Evolutionary conservation across 2,329 filamentous ascomycete species (phyloP).

Genomic region (Hirsutella minnesotensis): DNA sequence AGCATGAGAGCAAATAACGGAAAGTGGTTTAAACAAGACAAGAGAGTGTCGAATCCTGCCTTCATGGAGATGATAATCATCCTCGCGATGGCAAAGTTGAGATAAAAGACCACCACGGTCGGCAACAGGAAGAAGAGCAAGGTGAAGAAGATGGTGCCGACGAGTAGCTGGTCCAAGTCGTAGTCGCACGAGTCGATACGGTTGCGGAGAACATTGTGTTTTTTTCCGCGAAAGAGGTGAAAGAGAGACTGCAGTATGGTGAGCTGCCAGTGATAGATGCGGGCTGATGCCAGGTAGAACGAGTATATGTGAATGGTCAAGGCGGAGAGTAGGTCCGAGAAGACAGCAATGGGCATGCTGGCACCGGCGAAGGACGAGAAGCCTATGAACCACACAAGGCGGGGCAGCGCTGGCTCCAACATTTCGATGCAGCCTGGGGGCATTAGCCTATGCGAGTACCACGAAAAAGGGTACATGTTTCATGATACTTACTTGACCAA

Average conservation of each 20-base stretch:
- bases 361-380: slow-evolving; percentile 92
- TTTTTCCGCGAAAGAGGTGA: slow-evolving; percentile 95
- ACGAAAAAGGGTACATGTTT: neutral
- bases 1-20: slow-evolving; percentile 96
- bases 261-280: slow-evolving; percentile 98
- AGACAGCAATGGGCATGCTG: slow-evolving; percentile 91
- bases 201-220: slow-evolving; percentile 91
- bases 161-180: slow-evolving; percentile 88
- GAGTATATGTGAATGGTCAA: slow-evolving; percentile 95
- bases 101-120: slow-evolving; percentile 91
- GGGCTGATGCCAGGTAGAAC: slow-evolving; percentile 91
- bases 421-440: slow-evolving; percentile 59
- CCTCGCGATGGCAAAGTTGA: slow-evolving; percentile 86
- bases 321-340: slow-evolving; percentile 84
- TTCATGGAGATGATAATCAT: slow-evolving; percentile 94
- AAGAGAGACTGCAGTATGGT: slow-evolving; percentile 96
- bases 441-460: neutral
- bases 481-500: slow-evolving; percentile 60
- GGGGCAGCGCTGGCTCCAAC: slow-evolving; percentile 69
- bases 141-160: slow-evolving; percentile 94
- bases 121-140: slow-evolving; percentile 89
- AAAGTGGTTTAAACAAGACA: slow-evolving; percentile 95
- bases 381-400: slow-evolving; percentile 83
- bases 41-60: slow-evolving; percentile 76
- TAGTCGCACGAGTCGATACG: slow-evolving; percentile 99